Base-by-base conservation (phyloP, 306 rosid species). In the Cucumis melo region DNA sequence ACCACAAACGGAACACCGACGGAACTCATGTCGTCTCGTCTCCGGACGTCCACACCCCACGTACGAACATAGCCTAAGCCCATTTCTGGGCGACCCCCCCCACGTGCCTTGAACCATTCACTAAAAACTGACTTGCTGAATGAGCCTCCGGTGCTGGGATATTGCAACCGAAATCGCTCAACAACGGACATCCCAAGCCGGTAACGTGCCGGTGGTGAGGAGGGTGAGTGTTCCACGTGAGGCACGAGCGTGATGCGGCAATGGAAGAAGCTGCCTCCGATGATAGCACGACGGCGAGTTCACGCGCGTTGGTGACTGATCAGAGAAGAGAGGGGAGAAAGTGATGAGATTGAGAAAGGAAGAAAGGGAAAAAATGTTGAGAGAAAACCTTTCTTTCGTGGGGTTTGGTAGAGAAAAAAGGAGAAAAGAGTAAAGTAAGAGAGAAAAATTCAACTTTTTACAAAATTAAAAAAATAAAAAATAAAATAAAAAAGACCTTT, bases 251-350 rank as follows among this genome's bases (percentile, higher is more conserved):
- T 51, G 87, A 76, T 20, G 75, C 77, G 0, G 39, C 21, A 0
- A 76, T 81, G 1, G 83, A 59, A 0, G 83, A 59, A 0, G 78
- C 38, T 0, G 81, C 56, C 2, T 76, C 82, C 0, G 87, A 77
- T 10, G 89, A 81, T 0, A 93, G 50, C 62, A 93, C 98, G 16
- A 96, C 83, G 6, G 92, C 94, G 3, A 93, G 91, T 66, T 93
- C 98, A 8, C 97, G 85, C 1, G 98, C 91, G 92, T 93, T 93
- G 44, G 98, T n/a, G n/a, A n/a, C n/a, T n/a, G n/a, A n/a, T n/a
- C n/a, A n/a, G n/a, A n/a, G n/a, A n/a, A n/a, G n/a, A n/a, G n/a
- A n/a, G n/a, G n/a, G n/a, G n/a, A n/a, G n/a, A n/a, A n/a, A n/a
- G n/a, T n/a, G n/a, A n/a, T n/a, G n/a, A n/a, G n/a, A n/a, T n/a